phyloP scores from a whole-genome alignment of 768 basidiomycete genomes.

The Leucosporidium yakuticum region DNA sequence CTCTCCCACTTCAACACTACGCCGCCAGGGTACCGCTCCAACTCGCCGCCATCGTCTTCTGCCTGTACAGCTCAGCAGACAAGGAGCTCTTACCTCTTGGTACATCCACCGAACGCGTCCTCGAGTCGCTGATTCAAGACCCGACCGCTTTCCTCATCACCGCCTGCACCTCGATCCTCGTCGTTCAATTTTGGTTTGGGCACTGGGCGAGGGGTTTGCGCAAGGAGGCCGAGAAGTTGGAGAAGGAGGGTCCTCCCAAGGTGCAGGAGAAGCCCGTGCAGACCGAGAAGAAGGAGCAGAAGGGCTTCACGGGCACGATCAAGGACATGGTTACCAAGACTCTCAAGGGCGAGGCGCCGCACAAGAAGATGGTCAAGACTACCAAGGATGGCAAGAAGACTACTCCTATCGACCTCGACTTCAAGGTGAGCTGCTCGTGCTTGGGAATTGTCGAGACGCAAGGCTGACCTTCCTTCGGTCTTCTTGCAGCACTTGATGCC shows the following conservation, averaged over 20 bases:
- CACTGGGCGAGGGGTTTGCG: constrained; percentile 13
- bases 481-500: constrained; percentile 18
- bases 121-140: constrained; percentile 14
- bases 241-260: background rate
- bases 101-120: background rate
- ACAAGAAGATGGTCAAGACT: background rate
- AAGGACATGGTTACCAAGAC: constrained; percentile 6
- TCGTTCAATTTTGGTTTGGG: constrained; percentile 31
- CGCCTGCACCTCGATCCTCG: constrained; percentile 8
- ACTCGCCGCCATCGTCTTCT: constrained; percentile 23
- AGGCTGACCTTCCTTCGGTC: background rate
- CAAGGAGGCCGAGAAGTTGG: too few species aligned
- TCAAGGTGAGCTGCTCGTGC: constrained; percentile 6
- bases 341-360: constrained; percentile 13
- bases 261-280: background rate
- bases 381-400: background rate
- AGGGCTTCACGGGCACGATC: constrained; percentile 10
- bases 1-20: constrained; percentile 27
- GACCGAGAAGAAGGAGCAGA: background rate
- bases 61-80: background rate
- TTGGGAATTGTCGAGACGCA: background rate
- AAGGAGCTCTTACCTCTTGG: background rate
- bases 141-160: constrained; percentile 18
- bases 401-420: background rate
- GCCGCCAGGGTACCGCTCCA: constrained; percentile 24